These are phyloP conservation scores for Apiosordaria backusii DNA, from an alignment of 495 filamentous ascomycete genomes.

Conservation along the genomic window DNA sequence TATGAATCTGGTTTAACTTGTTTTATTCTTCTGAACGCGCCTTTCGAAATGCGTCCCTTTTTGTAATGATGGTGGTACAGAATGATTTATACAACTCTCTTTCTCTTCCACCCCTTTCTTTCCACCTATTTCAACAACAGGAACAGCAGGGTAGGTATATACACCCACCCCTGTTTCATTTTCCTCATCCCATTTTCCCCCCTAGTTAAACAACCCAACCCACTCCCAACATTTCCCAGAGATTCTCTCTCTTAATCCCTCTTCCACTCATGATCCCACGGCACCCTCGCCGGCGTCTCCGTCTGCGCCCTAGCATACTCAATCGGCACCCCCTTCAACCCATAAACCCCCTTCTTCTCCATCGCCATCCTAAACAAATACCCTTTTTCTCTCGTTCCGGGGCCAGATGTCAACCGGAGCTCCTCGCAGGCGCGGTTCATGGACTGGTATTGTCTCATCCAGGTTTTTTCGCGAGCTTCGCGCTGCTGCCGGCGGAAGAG, in stretches of 20 bases:
- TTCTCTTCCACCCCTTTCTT: no score
- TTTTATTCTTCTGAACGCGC: no score
- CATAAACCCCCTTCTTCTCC: slow-evolving; percentile 77
- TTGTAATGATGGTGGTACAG: no score
- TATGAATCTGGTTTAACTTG: no score
- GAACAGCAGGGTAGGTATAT: no score
- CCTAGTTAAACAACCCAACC: no score
- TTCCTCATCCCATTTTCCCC: no score
- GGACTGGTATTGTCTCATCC: slow-evolving; percentile 69
- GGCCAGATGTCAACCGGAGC: slow-evolving; percentile 63
- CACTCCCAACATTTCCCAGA: neutral
- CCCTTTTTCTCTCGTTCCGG: slow-evolving; percentile 59
- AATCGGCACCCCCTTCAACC: slow-evolving; percentile 64
- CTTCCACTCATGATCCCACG: slow-evolving; percentile 78
- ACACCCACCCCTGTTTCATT: no score
- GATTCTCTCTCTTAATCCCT: slow-evolving; percentile 17
- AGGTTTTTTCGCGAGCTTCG: slow-evolving; percentile 54
- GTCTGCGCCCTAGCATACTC: slow-evolving; percentile 84
- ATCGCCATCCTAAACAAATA: slow-evolving; percentile 79
- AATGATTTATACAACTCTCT: no score
- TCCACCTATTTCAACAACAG: no score
- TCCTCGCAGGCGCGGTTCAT: slow-evolving; percentile 81
- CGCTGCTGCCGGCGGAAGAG: slow-evolving; percentile 64
- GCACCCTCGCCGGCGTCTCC: slow-evolving; percentile 65
- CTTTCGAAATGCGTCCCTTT: no score